Evolutionary conservation across 2,329 filamentous ascomycete species (phyloP), one percentile per base, ranked within the genome.

Genomic region (Parasarocladium wereldwijsianum): DNA sequence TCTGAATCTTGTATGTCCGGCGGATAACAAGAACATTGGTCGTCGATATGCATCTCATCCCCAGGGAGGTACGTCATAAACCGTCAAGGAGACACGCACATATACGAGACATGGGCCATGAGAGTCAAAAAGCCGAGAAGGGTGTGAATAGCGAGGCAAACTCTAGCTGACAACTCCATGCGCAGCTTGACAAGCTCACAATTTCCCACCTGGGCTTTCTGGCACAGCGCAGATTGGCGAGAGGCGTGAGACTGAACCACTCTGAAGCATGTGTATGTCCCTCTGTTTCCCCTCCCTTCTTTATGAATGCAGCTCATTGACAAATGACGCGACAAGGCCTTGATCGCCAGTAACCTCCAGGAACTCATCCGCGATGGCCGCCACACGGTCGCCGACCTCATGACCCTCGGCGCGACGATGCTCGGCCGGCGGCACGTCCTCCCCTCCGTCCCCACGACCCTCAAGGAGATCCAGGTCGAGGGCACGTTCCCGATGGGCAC

Each of bases 321-420:
- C n/a, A n/a, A n/a, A n/a, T n/a, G n/a, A n/a, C n/a, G 22, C 27
- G 27, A 11, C 14, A 29, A 80, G 76, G 79, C 78, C 17, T 67
- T 86, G 40, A 92, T 94, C 46, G 76, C 86, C 37, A 85, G 72
- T 49, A 86, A 86, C 52, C 67, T 96, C 29, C 87, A 94, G 54
- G 87, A 96, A 68, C 76, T 94, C 44, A 92, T 96, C 52, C 86
- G 87, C 52, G 87, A 96, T 87, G 87, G 87, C 49, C 75, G 79
- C 42, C 83, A 94, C 58, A 80, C 70, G 10, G 87, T 96, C 32
- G 78, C 86, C 22, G 85, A 93, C 52, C 81, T 96, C 49, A 96
- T 96, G 86, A 63, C 73, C 36, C 70, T 93, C 38, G 87, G 87
- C 43, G 75, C 82, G 43, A 87, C 81, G 32, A 86, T 96, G 76